Percentiles rank a stretch among this genome's conserved stretches.
Evolutionary conservation across 2,329 filamentous ascomycete genomes (phyloP).

Genomic region (Paecilomyces niveus): DNA sequence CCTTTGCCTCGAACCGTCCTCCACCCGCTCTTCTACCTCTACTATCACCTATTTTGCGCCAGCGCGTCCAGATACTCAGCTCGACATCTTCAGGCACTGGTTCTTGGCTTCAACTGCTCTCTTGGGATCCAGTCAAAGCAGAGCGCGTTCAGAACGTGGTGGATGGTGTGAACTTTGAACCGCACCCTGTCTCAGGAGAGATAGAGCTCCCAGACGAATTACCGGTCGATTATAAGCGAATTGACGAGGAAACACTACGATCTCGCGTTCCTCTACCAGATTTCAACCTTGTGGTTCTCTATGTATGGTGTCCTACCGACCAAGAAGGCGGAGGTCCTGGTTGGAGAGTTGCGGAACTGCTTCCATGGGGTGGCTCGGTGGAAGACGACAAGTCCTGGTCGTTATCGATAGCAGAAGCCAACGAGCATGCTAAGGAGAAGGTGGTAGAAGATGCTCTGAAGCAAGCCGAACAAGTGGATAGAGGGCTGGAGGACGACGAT

Average conservation of each 20-base stretch:
- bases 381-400: slow-evolving; percentile 49
- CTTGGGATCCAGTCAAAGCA: slow-evolving; percentile 50
- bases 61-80: slow-evolving; percentile 52
- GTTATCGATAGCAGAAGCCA: slow-evolving; percentile 47
- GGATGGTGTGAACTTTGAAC: slow-evolving; percentile 50
- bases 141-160: slow-evolving; percentile 48
- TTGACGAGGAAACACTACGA: slow-evolving; percentile 57
- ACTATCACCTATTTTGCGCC: slow-evolving; percentile 57
- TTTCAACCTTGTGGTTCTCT: slow-evolving; percentile 49
- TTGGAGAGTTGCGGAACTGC: slow-evolving; percentile 55
- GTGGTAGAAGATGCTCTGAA: slow-evolving; percentile 29
- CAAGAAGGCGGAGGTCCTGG: slow-evolving; percentile 45
- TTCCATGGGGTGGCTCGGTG: slow-evolving; percentile 42
- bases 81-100: slow-evolving; percentile 37
- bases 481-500: slow-evolving; percentile 33
- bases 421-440: slow-evolving; percentile 36
- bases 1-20: slow-evolving; percentile 52
- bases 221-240: slow-evolving; percentile 48
- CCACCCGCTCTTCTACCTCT: slow-evolving; percentile 55
- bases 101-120: slow-evolving; percentile 54
- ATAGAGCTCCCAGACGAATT: slow-evolving; percentile 55
- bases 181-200: slow-evolving; percentile 59
- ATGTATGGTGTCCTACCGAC: slow-evolving; percentile 55
- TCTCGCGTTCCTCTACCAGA: slow-evolving; percentile 48
- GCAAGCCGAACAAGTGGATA: slow-evolving; percentile 18